Base-by-base conservation (phyloP, 768 basidiomycete species). In the Mycena venus region DNA sequence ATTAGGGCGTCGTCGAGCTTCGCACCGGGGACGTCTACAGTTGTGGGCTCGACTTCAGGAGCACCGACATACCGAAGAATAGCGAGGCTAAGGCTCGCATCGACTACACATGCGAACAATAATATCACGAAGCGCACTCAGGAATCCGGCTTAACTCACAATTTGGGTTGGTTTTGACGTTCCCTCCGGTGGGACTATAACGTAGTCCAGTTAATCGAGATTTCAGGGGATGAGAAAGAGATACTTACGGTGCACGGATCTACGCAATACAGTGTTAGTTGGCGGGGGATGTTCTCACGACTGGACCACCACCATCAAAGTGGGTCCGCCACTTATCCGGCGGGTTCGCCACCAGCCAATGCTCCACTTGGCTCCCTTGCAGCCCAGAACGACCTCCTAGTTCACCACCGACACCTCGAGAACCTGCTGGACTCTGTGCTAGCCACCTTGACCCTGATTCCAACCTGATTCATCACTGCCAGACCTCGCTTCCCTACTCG, bases 51-150 rank as follows among this genome's bases (percentile, higher is more conserved):
- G 14, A 72, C 75, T 31, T 65, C 17, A 0, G 79, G 81, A 4
- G 86, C 86, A 27, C 84, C 85, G 7, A 72, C 72, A 76, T 87
- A 87, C 14, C 83, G 81, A 40, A 87, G 68, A 59, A 87, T 83
- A 2, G 86, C 86, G n/a, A 78, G 75, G 47, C 84, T 86, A 44
- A 85, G 79, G n/a, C 76, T 82, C n/a, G 15, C 58, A 70, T 75
- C 82, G 82, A 77, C 80, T 81, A 44, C 11, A 11, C 11, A 36
- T 15, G 1, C 12, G 29, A n/a, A 34, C 3, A 25, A 25, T 4
- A 42, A 5, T 10, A 15, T 38, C 4, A 0, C 12, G 5, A 23
- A 9, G 5, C 7, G 0, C 17, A 29, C 11, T 4, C 36, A 10
- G 11, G 29, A 36, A 7, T n/a, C n/a, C n/a, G n/a, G n/a, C n/a